These are phyloP conservation scores for Pleurotus tuber-regium DNA, from an alignment of 768 basidiomycete genomes.

Conservation along the genomic window DNA sequence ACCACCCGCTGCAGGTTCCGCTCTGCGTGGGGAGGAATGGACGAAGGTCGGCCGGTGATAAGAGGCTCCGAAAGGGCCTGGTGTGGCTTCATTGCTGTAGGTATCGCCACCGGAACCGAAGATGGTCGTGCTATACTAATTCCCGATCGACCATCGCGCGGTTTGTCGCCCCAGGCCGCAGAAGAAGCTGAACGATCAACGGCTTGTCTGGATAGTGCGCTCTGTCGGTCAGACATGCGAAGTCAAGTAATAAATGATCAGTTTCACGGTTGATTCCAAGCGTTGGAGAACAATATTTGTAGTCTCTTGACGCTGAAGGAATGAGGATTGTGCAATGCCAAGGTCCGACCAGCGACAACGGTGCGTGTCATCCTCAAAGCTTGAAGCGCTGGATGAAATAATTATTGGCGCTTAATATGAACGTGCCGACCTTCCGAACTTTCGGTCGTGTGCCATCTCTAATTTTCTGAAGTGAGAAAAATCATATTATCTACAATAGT, in stretches of 20 bases:
- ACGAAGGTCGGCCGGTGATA: conserved; percentile 15
- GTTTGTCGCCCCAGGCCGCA: not conserved
- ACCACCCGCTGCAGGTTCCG: not conserved
- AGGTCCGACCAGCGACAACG: not conserved
- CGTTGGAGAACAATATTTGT: not conserved
- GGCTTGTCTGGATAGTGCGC: not conserved
- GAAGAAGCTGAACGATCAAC: not conserved
- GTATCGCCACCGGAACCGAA: not conserved
- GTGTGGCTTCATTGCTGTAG: not conserved
- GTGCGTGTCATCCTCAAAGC: not conserved
- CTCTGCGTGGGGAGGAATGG: conserved; percentile 18
- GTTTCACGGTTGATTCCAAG: not conserved
- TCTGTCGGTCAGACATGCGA: conserved; percentile 1
- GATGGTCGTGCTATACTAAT: not conserved
- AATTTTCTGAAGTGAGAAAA: no score
- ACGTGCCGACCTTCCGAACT: no score
- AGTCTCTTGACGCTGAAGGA: not conserved
- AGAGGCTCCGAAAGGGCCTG: conserved; percentile 1
- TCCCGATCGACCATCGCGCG: not conserved
- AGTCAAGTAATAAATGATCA: not conserved
- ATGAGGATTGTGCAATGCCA: not conserved
- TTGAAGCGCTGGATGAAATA: not conserved
- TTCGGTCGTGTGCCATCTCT: no score
- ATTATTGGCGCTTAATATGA: not conserved
- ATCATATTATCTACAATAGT: no score